Conservation (phyloP, 371 early-diverging fungal species). For the Mucor mucedo region DNA sequence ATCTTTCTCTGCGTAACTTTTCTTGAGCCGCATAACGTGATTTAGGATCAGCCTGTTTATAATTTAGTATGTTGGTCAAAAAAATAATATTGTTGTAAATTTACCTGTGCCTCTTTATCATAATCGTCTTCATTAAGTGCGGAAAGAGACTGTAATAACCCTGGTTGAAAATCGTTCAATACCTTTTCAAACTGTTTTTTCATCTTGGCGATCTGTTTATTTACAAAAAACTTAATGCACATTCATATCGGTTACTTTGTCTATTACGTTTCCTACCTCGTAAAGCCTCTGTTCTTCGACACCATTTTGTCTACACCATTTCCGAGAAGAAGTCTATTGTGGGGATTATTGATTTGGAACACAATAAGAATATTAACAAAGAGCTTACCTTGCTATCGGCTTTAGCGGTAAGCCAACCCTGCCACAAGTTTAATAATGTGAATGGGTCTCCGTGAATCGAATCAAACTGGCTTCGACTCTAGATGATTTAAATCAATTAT, state of each 20-base stretch:
- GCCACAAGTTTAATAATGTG: conserved; percentile 67
- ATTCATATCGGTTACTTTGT: conserved; percentile 9
- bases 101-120: conserved; percentile 12
- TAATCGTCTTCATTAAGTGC: conserved; percentile 10
- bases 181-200: conserved; percentile 56
- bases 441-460: conserved; percentile 73
- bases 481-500: background rate
- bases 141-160: conserved; percentile 28
- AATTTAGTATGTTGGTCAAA: too few relatives aligned
- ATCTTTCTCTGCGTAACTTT: conserved; percentile 32
- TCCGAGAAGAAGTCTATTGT: conserved; percentile 50
- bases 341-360: background rate
- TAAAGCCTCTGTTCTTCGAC: conserved; percentile 74
- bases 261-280: conserved; percentile 54
- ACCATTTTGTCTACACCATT: conserved; percentile 69
- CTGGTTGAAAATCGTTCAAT: conserved; percentile 54
- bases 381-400: conserved; percentile 36
- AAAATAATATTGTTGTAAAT: background rate
- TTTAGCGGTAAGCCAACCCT: conserved; percentile 67
- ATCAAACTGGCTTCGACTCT: conserved; percentile 59
- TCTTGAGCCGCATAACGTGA: conserved; percentile 27
- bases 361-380: background rate
- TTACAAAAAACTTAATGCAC: background rate
- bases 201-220: conserved; percentile 49
- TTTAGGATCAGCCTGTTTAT: background rate